These are phyloP conservation scores for Aureobasidium musti DNA, from an alignment of 2,329 filamentous ascomycete genomes.

Conservation along the genomic window DNA sequence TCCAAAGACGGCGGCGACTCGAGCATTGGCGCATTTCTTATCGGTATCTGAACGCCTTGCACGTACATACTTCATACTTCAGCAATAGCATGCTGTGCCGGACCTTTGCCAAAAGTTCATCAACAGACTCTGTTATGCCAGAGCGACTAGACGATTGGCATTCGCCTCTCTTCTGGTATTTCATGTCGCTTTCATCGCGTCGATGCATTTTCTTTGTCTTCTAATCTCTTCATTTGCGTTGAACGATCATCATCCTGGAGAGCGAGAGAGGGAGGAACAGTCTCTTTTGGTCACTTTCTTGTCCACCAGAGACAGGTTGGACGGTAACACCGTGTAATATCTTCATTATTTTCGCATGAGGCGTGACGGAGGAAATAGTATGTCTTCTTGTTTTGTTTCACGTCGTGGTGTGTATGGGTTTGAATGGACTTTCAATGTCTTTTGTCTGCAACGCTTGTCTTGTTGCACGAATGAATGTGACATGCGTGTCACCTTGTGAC, in stretches of 20 bases:
- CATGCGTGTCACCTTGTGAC: constrained; percentile 12
- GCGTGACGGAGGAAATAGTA: constrained; percentile 20
- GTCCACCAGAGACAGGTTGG: constrained; percentile 6
- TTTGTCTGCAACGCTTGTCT: constrained; percentile 3
- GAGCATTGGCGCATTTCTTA: constrained; percentile 23
- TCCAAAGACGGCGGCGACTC: constrained; percentile 18
- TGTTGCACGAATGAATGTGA: background rate
- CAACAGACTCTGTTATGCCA: constrained; percentile 11
- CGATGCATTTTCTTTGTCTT: constrained; percentile 27
- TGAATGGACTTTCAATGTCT: constrained; percentile 9
- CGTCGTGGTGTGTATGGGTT: background rate
- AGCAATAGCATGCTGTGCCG: constrained; percentile 21
- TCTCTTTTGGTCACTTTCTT: constrained; percentile 19
- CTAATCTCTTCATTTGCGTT: constrained; percentile 7
- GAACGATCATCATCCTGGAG: constrained; percentile 27
- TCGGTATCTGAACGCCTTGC: constrained; percentile 9
- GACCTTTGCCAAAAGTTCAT: constrained; percentile 6
- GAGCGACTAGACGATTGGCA: constrained; percentile 1
- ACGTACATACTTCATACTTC: constrained; percentile 28
- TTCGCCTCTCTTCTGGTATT: background rate
- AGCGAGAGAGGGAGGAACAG: constrained; percentile 21
- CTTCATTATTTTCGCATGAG: constrained; percentile 27
- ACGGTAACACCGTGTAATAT: constrained; percentile 26
- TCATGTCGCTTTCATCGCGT: constrained; percentile 6
- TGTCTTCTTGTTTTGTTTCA: constrained; percentile 13